Conservation (phyloP, 495 filamentous ascomycete species). For the Daldinia grandis region DNA sequence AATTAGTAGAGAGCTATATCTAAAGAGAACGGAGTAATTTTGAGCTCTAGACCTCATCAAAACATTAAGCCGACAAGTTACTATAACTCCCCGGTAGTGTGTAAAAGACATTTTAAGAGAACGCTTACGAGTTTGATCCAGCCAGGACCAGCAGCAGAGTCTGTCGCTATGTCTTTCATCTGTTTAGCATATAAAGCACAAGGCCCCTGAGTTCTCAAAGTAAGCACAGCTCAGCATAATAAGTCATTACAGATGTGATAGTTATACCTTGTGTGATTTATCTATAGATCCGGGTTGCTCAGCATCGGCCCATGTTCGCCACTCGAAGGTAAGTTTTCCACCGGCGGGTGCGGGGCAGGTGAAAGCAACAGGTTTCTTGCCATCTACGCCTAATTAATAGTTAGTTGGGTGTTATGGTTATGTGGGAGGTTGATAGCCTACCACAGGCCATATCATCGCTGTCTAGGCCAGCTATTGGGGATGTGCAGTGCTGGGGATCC, state of each 20-base stretch:
- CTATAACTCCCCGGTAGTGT: too few relatives aligned
- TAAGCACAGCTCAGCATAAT: background rate
- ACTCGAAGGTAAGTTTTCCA: conserved; percentile 68
- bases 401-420: conserved; percentile 4
- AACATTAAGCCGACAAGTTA: background rate
- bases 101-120: background rate
- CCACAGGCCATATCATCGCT: conserved; percentile 76
- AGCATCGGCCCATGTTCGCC: conserved; percentile 67
- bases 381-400: conserved; percentile 60
- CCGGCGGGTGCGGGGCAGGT: conserved; percentile 64
- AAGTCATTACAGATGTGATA: background rate
- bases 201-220: conserved; percentile 50
- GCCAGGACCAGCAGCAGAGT: conserved; percentile 63
- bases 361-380: conserved; percentile 63
- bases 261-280: conserved; percentile 67
- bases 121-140: conserved; percentile 78
- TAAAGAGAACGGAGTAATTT: background rate
- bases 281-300: conserved; percentile 65
- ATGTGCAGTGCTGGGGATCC: conserved; percentile 56
- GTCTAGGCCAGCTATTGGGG: conserved; percentile 61
- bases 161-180: conserved; percentile 55
- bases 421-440: conserved; percentile 45
- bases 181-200: conserved; percentile 78
- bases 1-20: background rate
- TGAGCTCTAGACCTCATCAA: background rate